These are phyloP conservation scores for Ascochyta lentis DNA, from an alignment of 2,329 filamentous ascomycete genomes.

Conservation along the genomic window DNA sequence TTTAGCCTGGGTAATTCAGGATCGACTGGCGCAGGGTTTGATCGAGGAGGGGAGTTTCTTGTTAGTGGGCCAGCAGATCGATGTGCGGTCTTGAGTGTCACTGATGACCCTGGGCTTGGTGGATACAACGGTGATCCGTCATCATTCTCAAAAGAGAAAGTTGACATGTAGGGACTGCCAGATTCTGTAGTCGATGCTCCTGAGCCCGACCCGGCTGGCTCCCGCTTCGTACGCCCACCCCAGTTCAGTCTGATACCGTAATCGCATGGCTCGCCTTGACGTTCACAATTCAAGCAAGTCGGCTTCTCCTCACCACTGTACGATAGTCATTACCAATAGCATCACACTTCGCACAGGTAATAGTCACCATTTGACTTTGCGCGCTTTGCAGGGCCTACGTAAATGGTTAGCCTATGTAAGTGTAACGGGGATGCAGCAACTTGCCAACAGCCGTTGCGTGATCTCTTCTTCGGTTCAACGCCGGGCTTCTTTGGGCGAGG, in stretches of 20 bases:
- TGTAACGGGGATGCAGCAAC: constrained; percentile 8
- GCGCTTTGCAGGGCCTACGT: constrained; percentile 76
- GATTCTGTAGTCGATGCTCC: constrained; percentile 30
- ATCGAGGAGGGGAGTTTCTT: constrained; percentile 28
- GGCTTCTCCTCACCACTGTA: constrained; percentile 75
- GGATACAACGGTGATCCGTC: constrained; percentile 28
- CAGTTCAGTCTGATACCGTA: constrained; percentile 83
- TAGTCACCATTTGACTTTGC: constrained; percentile 76
- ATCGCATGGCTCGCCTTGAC: constrained; percentile 76
- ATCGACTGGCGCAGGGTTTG: constrained; percentile 35
- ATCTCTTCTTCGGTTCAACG: constrained; percentile 70
- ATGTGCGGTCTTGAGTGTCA: constrained; percentile 12
- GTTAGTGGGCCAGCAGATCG: constrained; percentile 38
- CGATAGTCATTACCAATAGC: constrained; percentile 23
- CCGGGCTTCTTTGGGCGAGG: constrained; percentile 70
- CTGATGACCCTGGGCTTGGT: constrained; percentile 25
- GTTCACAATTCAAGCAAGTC: constrained; percentile 73
- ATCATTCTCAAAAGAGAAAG: constrained; percentile 38
- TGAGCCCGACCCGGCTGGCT: constrained; percentile 43
- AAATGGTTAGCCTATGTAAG: constrained; percentile 19
- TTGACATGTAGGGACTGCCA: constrained; percentile 39
- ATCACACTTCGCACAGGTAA: neutral
- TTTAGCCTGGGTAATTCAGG: constrained; percentile 32
- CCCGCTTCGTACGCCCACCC: constrained; percentile 74
- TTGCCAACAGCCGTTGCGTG: constrained; percentile 73